Evolutionary conservation across 768 basidiomycete genomes (phyloP).

Genomic region (Dacryopinax spathularia): DNA sequence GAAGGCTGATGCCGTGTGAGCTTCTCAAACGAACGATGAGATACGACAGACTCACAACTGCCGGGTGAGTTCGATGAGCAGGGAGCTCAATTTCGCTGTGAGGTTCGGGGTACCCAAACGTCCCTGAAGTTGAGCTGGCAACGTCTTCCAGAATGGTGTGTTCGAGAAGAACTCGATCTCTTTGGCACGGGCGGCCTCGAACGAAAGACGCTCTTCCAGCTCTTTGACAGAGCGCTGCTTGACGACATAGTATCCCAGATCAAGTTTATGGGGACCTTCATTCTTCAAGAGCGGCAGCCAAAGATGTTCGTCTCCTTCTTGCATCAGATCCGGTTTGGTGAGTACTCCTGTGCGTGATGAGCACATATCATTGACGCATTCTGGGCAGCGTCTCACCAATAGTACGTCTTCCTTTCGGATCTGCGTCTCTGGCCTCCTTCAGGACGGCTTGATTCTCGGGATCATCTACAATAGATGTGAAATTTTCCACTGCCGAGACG

Average conservation of each 20-base stretch:
- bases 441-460: slow-evolving; percentile 69
- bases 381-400: slow-evolving; percentile 37
- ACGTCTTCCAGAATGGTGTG: slow-evolving; percentile 8
- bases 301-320: slow-evolving; percentile 35
- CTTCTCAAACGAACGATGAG: neutral
- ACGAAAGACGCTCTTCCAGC: slow-evolving; percentile 39
- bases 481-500: neutral
- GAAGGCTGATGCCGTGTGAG: slow-evolving; percentile 28
- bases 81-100: slow-evolving; percentile 40
- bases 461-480: slow-evolving; percentile 39
- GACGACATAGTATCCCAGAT: slow-evolving; percentile 47
- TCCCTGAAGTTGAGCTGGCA: neutral
- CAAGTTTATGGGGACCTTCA: slow-evolving; percentile 27
- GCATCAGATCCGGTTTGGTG: slow-evolving; percentile 63
- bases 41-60: slow-evolving; percentile 34
- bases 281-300: slow-evolving; percentile 32
- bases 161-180: slow-evolving; percentile 43
- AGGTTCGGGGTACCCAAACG: slow-evolving; percentile 42
- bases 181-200: slow-evolving; percentile 43
- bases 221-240: slow-evolving; percentile 41
- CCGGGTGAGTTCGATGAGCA: slow-evolving; percentile 48
- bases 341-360: slow-evolving; percentile 39
- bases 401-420: slow-evolving; percentile 50
- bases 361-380: neutral
- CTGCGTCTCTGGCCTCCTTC: slow-evolving; percentile 41